Base-by-base conservation (phyloP, 179 eudicot genomes). In the Spinacia oleracea region DNA sequence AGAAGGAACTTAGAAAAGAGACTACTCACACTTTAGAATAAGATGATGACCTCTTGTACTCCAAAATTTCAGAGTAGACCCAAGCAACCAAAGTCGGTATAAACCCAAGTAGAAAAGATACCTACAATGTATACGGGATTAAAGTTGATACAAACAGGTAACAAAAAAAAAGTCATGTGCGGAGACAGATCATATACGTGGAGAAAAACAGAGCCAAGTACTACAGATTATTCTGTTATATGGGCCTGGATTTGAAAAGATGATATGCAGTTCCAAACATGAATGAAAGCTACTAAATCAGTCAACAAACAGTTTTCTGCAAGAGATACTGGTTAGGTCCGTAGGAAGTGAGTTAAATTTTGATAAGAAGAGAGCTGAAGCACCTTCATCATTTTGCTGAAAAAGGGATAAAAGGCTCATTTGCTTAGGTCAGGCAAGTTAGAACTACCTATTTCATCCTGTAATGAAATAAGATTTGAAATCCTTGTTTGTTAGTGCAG, bases 61-160 rank as follows among this genome's bases (percentile, higher is more conserved):
- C 98, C 86, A 95, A 86, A 78, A 89, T 86, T 83, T 95, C 98
- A 20, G 98, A 85, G 84, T 93, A 93, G 70, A 89, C 75, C 98
- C 98, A 93, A 77, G 97, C 93, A 62, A 91, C 90, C 78, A 93
- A 79, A 32, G 85, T 75, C 18, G 98, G 98, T 70, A 91, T 89
- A 82, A 91, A 78, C 74, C 97, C 98, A 82, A 95, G 96, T 83
- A 95, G 81, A 84, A 95, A 93, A 51, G 98, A 93, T 68, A 93
- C 97, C 98, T 95, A 87, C 11, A 74, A 35, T n/a, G 2, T 11
- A 21, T 43, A 35, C 42, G 72, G 10, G 56, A 38, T 76, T 75
- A 53, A 74, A 32, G 12, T 45, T 70, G 29, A 45, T 70, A 45
- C 35, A 45, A 55, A 66, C 8, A 43, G 10, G 53, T 9, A 48